phyloP scores from a whole-genome alignment of 805 yeast species.

The Starmerella khaoyaiensis region DNA sequence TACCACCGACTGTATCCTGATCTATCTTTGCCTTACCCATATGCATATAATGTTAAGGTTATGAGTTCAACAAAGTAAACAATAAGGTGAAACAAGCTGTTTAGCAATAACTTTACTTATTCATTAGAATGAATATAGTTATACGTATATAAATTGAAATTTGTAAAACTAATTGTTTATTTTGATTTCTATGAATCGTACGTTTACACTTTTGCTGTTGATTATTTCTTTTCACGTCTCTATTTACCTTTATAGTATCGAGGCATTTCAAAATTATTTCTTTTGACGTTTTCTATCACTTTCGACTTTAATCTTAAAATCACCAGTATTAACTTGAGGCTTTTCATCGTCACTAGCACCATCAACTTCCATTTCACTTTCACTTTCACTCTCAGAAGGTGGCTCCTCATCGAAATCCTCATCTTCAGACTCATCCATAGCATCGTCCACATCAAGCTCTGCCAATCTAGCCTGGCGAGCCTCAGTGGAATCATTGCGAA shows the following conservation, averaged over 20 bases:
- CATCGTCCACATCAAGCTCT: slow-evolving; percentile 47
- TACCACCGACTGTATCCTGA: background rate
- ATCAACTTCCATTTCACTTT: slow-evolving; percentile 26
- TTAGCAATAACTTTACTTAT: no score
- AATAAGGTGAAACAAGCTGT: no score
- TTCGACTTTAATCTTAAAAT: slow-evolving; percentile 11
- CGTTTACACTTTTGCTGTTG: background rate
- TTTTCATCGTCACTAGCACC: background rate
- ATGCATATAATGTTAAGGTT: no score
- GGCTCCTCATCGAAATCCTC: slow-evolving; percentile 65
- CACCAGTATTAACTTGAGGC: slow-evolving; percentile 12
- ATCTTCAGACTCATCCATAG: slow-evolving; percentile 32
- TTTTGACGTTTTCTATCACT: slow-evolving; percentile 12
- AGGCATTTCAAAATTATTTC: no score
- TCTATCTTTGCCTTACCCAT: background rate
- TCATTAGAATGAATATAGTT: no score
- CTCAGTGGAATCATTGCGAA: slow-evolving; percentile 79
- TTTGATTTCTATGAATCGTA: no score
- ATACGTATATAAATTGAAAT: no score
- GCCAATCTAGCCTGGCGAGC: slow-evolving; percentile 70
- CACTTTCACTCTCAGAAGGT: slow-evolving; percentile 63
- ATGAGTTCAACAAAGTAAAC: no score
- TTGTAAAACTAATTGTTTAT: no score
- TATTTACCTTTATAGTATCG: no score
- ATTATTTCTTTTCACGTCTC: background rate